A percentile compares a stretch with the other conserved stretches of the same genome.
These are phyloP conservation scores for Sugiyamaella japonica DNA, from an alignment of 1,139 yeast genomes.

Conservation along the genomic window DNA sequence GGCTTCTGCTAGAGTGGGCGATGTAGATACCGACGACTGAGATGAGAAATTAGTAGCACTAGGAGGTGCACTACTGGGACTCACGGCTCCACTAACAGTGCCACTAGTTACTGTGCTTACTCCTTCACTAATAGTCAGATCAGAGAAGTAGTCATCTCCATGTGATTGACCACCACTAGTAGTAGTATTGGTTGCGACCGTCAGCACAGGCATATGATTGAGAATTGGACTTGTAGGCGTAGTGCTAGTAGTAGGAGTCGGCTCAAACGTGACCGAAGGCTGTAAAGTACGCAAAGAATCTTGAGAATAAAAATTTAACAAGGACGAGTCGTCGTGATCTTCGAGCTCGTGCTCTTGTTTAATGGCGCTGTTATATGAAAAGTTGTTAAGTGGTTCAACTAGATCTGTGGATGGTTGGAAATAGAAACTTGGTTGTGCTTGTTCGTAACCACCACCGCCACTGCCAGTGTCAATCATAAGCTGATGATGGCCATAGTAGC, in stretches of 20 bases:
- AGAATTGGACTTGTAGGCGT: not conserved
- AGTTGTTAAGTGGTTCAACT: not conserved
- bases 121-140: conserved; percentile 5
- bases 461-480: conserved; percentile 5
- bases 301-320: not conserved
- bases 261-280: conserved; percentile 9
- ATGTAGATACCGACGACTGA: conserved; percentile 7
- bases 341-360: not conserved
- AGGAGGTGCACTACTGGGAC: conserved; percentile 11
- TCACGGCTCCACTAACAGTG: conserved; percentile 9
- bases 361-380: not conserved
- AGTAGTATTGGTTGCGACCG: no score
- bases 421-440: conserved; percentile 1
- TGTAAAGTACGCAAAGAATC: conserved; percentile 3
- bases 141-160: conserved; percentile 2
- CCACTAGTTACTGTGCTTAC: not conserved
- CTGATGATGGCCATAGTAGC: conserved; percentile 9
- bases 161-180: conserved; percentile 2
- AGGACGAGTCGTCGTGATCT: not conserved
- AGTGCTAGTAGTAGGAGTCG: not conserved
- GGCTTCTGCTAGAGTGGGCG: conserved; percentile 6
- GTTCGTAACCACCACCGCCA: not conserved
- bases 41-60: not conserved
- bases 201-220: no score
- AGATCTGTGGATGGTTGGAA: conserved; percentile 4